Evolutionary conservation across 768 basidiomycete species (phyloP), one percentile per base, ranked within the genome.

Genomic region (Suillus alpinus): DNA sequence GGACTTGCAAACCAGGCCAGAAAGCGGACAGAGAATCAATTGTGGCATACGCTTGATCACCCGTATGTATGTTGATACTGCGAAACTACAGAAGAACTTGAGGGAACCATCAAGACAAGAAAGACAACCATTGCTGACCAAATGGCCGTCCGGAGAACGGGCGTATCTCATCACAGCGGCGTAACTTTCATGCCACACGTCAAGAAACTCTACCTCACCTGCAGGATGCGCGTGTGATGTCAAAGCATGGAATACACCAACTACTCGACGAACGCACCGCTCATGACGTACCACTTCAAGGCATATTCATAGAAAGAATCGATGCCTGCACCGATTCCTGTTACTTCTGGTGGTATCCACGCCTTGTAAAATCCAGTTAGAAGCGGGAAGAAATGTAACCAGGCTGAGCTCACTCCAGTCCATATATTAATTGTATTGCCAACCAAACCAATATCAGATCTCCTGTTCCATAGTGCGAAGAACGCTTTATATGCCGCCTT

Each of bases 241-340:
- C 59, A 46, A 29, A 18, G 72, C 67, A 51, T 73, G 71, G n/a
- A 69, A 18, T 41, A 50, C 32, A 41, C 13, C 29, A 34, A 57
- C 44, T 3, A 34, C 37, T 14, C 10, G 18, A 51, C 51, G 18
- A 43, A 72, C 78, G 39, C 65, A 89, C 89, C 89, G 67, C 91
- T 93, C 69, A 94, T 68, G 43, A 96, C 87, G 70, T 95, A 94
- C 86, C 93, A 94, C 69, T 95, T 95, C 47, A 95, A 74, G 12
- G 94, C 91, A 73, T 95, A 95, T 71, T 99, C 97, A 69, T 91
- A 95, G 72, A 96, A 97, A 3, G 92, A 94, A 71, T 98, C 97
- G 46, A 97, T 87, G 0, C 97, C 97, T 6, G 97, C 97, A 29
- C 96, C 96, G 36, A 95, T 91, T 1, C 89, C 84, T 31, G 86